These are phyloP conservation scores for Gillenia trifoliata DNA, from an alignment of 306 rosid genomes.

Conservation along the genomic window DNA sequence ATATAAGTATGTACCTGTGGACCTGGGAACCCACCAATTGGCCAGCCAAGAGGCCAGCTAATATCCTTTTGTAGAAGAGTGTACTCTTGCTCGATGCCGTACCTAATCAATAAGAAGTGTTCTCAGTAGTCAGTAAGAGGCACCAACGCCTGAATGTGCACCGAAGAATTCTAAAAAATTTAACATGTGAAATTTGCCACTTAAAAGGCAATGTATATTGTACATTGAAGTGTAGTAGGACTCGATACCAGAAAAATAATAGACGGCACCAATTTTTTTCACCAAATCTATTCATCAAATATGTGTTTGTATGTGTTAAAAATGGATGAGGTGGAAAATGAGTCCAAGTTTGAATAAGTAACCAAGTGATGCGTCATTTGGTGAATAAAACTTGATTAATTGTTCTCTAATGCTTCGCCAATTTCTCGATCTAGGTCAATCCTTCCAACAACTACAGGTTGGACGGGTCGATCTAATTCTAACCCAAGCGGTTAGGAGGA, in stretches of 20 bases:
- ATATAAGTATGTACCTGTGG: conserved; percentile 34
- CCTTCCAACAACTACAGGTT: not conserved
- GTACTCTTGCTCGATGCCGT: conserved; percentile 57
- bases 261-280: no score
- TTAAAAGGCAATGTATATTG: no score
- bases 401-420: not conserved
- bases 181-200: not conserved
- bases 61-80: conserved; percentile 49
- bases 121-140: not conserved
- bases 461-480: not conserved
- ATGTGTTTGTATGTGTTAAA: not conserved
- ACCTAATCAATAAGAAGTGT: conserved; percentile 23
- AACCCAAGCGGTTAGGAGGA: not conserved
- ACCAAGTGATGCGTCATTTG: not conserved
- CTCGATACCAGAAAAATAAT: no score
- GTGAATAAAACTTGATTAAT: not conserved
- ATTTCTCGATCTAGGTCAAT: not conserved
- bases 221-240: no score
- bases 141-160: not conserved
- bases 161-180: no score
- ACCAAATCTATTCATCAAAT: no score
- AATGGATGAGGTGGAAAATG: no score
- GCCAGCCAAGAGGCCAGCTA: conserved; percentile 50
- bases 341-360: no score
- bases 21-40: conserved; percentile 49